A percentile compares a stretch with the other conserved stretches of the same genome.
Conservation (phyloP, 2,329 filamentous ascomycete genomes). For the Aspergillus brasiliensis region DNA sequence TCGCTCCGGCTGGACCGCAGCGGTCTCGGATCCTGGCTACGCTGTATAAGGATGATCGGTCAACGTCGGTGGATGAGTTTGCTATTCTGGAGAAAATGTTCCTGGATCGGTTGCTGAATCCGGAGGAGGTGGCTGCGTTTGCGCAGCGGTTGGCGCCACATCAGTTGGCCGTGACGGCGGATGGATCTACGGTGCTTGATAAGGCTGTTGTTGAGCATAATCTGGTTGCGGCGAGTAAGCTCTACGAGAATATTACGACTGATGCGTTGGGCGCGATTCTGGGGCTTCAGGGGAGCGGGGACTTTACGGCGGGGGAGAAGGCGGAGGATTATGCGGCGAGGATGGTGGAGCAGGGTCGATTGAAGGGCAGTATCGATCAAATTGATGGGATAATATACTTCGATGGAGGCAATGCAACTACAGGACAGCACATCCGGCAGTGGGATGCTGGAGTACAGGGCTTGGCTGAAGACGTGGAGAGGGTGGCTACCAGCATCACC, state of each 20-base stretch:
- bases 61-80: slow-evolving; percentile 74
- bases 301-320: slow-evolving; percentile 61
- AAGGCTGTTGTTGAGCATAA: slow-evolving; percentile 97
- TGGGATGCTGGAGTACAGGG: slow-evolving; percentile 91
- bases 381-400: slow-evolving; percentile 88
- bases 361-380: slow-evolving; percentile 90
- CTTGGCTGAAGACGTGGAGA: slow-evolving; percentile 86
- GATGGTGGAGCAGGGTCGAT: slow-evolving; percentile 93
- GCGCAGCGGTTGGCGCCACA: slow-evolving; percentile 78
- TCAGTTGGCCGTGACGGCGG: slow-evolving; percentile 84
- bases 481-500: slow-evolving; percentile 78
- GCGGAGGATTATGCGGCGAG: slow-evolving; percentile 89
- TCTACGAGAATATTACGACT: slow-evolving; percentile 77
- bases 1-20: slow-evolving; percentile 86
- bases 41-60: slow-evolving; percentile 91
- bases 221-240: slow-evolving; percentile 76
- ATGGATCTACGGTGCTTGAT: slow-evolving; percentile 89
- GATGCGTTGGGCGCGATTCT: slow-evolving; percentile 75
- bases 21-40: slow-evolving; percentile 77
- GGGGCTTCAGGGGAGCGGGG: slow-evolving; percentile 62
- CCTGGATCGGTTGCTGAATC: slow-evolving; percentile 78
- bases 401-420: slow-evolving; percentile 67
- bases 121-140: slow-evolving; percentile 84
- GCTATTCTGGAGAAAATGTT: slow-evolving; percentile 97
- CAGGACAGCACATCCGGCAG: slow-evolving; percentile 72